phyloP scores from a whole-genome alignment of 306 rosid species.

The Glycine latifolia region DNA sequence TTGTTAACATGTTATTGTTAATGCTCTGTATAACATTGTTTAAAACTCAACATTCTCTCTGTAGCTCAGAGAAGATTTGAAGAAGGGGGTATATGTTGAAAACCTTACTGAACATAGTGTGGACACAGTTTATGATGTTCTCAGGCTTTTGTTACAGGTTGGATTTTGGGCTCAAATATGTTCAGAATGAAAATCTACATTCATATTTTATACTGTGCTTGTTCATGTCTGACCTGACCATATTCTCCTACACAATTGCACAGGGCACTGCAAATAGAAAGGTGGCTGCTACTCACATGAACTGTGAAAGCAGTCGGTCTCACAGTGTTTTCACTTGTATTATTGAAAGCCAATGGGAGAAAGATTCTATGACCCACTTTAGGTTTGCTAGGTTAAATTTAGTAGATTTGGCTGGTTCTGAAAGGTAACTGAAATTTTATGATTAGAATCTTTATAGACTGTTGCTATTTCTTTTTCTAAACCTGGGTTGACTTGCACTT shows the following conservation, averaged over 20 bases:
- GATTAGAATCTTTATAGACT: conserved; percentile 18
- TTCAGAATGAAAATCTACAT: conserved; percentile 20
- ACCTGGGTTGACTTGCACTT: conserved; percentile 44
- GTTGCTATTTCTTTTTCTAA: conserved; percentile 30
- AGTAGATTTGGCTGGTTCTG: conserved; percentile 97
- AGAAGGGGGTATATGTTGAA: conserved; percentile 96
- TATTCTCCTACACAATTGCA: conserved; percentile 46
- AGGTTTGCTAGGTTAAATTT: conserved; percentile 95
- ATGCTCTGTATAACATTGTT: conserved; percentile 1
- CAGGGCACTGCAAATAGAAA: conserved; percentile 95
- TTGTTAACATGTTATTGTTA: conserved; percentile 23
- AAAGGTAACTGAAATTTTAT: conserved; percentile 65
- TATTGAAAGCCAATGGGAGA: conserved; percentile 93
- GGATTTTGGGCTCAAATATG: conserved; percentile 25
- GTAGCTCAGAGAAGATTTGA: conserved; percentile 97
- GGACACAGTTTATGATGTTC: conserved; percentile 77
- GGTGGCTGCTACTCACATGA: conserved; percentile 95
- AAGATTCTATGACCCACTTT: conserved; percentile 84
- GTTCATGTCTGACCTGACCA: conserved; percentile 37
- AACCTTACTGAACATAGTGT: conserved; percentile 82
- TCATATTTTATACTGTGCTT: conserved; percentile 38
- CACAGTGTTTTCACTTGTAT: conserved; percentile 97
- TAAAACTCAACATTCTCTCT: conserved; percentile 41
- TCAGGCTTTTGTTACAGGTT: conserved; percentile 89
- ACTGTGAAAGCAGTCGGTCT: conserved; percentile 93